Base-by-base conservation (phyloP, 768 basidiomycete genomes). In the Hemileccinum rubropunctum region DNA sequence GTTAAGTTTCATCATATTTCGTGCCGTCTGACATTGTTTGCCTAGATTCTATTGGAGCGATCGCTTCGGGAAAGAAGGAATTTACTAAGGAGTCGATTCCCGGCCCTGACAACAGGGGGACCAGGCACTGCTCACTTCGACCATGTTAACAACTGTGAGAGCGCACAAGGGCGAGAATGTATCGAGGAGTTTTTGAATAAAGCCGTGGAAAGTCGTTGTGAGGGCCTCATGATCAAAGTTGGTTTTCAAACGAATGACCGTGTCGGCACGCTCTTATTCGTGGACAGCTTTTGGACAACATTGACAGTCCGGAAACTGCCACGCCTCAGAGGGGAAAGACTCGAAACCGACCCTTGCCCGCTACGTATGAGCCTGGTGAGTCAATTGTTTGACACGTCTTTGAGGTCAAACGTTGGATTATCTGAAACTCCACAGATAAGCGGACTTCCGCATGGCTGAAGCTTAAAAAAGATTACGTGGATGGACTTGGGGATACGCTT, bases 151-250 rank as follows among this genome's bases (percentile, higher is more conserved):
- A 86, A 79, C 50, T 80, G 82, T 51, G 82, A 84, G 54, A 86
- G 87, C 59, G 73, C 76, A 33, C 73, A 74, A 37, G 87, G 83
- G 13, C 74, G 77, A 48, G 77, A 76, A n/a, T 74, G 66, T 12
- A 75, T 95, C 7, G 78, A 88, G 64, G 76, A 72, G 6, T 95
- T 95, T 66, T 91, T 91, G 81, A 70, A 81, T 60, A 75, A 75
- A 50, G 85, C 89, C 3, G 76, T 92, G 20, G 80, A 82, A 61
- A 84, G 84, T 62, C 82, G 83, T 47, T 89, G 86, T 48, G 94
- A 97, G 67, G 94, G 94, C n/a, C 72, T 95, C 54, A 95, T 97
- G 93, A 78, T 95, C 61, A 97, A 97, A 70, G 87, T 84, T 37
- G 23, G 73, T 40, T 36, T 36, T 51, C 36, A 20, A 34, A 33